Conservation (phyloP, 108 stramenopile species). For the Nitzschia sp. region DNA sequence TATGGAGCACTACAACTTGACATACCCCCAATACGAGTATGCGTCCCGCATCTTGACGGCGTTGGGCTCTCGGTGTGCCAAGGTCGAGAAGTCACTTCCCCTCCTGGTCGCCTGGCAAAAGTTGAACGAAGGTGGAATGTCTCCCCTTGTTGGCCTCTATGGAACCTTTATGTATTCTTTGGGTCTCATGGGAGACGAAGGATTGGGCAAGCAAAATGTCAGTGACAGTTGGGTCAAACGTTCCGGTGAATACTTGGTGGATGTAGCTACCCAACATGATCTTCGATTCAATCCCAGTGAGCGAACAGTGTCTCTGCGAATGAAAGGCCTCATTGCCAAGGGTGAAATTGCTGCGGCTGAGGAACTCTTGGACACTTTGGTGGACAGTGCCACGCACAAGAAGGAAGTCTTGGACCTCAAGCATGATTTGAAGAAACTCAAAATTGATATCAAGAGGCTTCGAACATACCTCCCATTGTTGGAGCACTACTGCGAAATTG, state of each 20-base stretch:
- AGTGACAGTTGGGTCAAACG: neutral
- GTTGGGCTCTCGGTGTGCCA: slow-evolving; percentile 57
- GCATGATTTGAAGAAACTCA: neutral
- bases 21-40: slow-evolving; percentile 34
- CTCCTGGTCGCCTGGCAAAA: slow-evolving; percentile 56
- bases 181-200: neutral
- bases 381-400: neutral
- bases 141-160: slow-evolving; percentile 37
- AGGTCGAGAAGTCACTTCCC: slow-evolving; percentile 19
- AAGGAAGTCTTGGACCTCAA: neutral
- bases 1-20: slow-evolving; percentile 31
- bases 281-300: slow-evolving; percentile 67
- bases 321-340: slow-evolving; percentile 59
- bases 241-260: slow-evolving; percentile 35
- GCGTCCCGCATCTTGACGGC: slow-evolving; percentile 32
- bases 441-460: slow-evolving; percentile 33
- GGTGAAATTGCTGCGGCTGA: slow-evolving; percentile 72
- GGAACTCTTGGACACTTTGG: slow-evolving; percentile 40
- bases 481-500: slow-evolving; percentile 56
- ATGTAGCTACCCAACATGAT: slow-evolving; percentile 80
- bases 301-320: slow-evolving; percentile 66
- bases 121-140: slow-evolving; percentile 42
- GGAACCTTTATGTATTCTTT: slow-evolving; percentile 62
- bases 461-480: slow-evolving; percentile 82
- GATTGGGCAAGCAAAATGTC: neutral